Evolutionary conservation across 2,329 filamentous ascomycete species (phyloP), one percentile per base, ranked within the genome.

Genomic region (Diplodia corticola): DNA sequence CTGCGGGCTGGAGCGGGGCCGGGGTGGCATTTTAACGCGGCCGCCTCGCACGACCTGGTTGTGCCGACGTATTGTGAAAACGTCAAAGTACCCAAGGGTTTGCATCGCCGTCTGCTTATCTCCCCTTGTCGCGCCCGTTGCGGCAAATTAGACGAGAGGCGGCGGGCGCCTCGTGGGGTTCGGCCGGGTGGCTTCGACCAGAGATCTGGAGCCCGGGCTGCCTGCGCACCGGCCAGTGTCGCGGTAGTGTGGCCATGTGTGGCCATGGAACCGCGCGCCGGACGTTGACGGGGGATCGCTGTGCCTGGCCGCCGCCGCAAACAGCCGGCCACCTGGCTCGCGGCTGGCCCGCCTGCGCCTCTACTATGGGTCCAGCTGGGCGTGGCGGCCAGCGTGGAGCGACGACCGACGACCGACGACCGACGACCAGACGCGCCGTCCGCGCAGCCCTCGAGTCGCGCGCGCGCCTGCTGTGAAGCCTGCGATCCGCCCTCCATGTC

Each of bases 121-220:
- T 46, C 54, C 35, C 20, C 24, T 37, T 30, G 64, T 49, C 53
- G 44, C 30, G 64, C 64, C 54, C 26, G 51, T 46, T 60, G 54
- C 35, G 64, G 64, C 64, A 65, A 65, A 65, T 50, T 51, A 65
- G 54, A 65, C 64, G 64, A 65, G 64, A 44, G 51, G 37, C 50
- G 51, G 63, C 63, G 22, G 63, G 37, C 63, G 63, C 63, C 53
- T 65, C 64, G 64, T 65, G 64, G 64, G 64, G 64, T 65, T 65
- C 33, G 53, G 30, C 37, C 51, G 50, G 50, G 50, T 65, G 53
- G 64, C 60, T 63, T 51, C 15, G 35, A 35, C 60, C 60, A 63
- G 22, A 63, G 49, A 53, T 51, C 60, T 63, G 59, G 59, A 50
- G 59, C 59, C 40, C 28, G 60, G 30, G 48, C 60, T 53, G 59